Evolutionary conservation across 768 basidiomycete species (phyloP).

Genomic region (Tremella yokohamensis): DNA sequence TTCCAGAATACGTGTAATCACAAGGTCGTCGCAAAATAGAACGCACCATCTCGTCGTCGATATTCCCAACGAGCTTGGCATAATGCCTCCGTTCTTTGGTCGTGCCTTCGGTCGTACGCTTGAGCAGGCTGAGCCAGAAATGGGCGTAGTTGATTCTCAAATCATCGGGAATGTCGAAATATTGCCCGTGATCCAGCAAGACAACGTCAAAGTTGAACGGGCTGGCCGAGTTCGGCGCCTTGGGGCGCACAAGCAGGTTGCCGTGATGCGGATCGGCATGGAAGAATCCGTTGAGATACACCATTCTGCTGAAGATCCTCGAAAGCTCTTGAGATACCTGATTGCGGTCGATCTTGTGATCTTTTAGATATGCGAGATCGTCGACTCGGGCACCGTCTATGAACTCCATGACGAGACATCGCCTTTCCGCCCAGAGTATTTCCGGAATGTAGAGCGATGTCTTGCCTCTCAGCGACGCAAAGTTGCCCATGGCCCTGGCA

Average conservation of each 20-base stretch:
- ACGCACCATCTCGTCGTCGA: conserved; percentile 76
- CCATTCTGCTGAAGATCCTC: conserved; percentile 89
- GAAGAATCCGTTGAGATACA: conserved; percentile 78
- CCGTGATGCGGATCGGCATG: conserved; percentile 80
- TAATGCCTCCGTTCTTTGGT: conserved; percentile 73
- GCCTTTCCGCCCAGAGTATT: conserved; percentile 72
- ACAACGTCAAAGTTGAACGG: conserved; percentile 96
- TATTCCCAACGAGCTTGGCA: conserved; percentile 84
- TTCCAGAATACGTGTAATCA: too few species aligned
- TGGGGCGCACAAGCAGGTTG: conserved; percentile 83
- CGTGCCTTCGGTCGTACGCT: conserved; percentile 63
- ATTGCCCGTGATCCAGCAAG: conserved; percentile 75
- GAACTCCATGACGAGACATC: conserved; percentile 90
- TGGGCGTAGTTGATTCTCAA: conserved; percentile 69
- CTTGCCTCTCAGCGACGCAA: conserved; percentile 61
- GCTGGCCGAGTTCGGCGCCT: conserved; percentile 61
- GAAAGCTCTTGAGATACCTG: conserved; percentile 86
- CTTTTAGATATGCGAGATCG: conserved; percentile 75
- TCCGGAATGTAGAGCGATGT: conserved; percentile 76
- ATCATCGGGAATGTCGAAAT: conserved; percentile 80
- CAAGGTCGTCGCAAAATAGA: background rate
- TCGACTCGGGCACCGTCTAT: conserved; percentile 78
- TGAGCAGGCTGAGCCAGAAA: conserved; percentile 80
- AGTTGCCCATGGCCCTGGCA: conserved; percentile 65
- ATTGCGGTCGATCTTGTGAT: conserved; percentile 83